phyloP scores from a whole-genome alignment of 139 green algal genomes.

The Coelastrella sp. region DNA sequence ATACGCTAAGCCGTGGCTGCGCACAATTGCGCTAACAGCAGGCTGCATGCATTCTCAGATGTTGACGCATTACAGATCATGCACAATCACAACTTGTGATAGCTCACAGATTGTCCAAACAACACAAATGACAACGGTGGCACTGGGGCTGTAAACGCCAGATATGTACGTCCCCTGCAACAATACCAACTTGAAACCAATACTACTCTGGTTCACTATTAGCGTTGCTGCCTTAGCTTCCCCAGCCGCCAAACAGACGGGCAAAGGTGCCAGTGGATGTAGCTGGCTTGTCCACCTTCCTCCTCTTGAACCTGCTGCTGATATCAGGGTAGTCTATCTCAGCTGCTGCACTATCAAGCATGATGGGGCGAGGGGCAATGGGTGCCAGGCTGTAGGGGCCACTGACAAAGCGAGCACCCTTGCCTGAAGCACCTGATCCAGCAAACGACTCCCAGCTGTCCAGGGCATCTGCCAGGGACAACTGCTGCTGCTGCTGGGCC shows the following conservation, averaged over 20 bases:
- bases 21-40: too few relatives aligned
- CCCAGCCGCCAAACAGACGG: slow-evolving; percentile 22
- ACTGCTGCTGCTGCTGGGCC: slow-evolving; percentile 4
- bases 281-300: neutral
- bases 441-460: slow-evolving; percentile 37
- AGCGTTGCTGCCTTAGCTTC: neutral
- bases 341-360: slow-evolving; percentile 23
- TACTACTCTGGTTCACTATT: neutral
- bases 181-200: neutral
- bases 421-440: slow-evolving; percentile 13
- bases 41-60: too few relatives aligned
- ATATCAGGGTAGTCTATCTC: slow-evolving; percentile 20
- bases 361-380: slow-evolving; percentile 31
- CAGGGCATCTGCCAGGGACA: slow-evolving; percentile 13
- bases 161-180: too few relatives aligned
- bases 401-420: slow-evolving; percentile 16
- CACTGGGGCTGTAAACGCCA: too few relatives aligned
- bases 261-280: slow-evolving; percentile 21
- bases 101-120: too few relatives aligned
- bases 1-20: too few relatives aligned
- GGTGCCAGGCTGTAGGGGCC: slow-evolving; percentile 18
- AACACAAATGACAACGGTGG: too few relatives aligned
- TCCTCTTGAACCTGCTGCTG: slow-evolving; percentile 18
- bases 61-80: too few relatives aligned
- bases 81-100: too few relatives aligned